Percentiles rank a stretch among this genome's conserved stretches.
These are phyloP conservation scores for Aspergillus ustus DNA, from an alignment of 2,329 filamentous ascomycete genomes.

Conservation along the genomic window DNA sequence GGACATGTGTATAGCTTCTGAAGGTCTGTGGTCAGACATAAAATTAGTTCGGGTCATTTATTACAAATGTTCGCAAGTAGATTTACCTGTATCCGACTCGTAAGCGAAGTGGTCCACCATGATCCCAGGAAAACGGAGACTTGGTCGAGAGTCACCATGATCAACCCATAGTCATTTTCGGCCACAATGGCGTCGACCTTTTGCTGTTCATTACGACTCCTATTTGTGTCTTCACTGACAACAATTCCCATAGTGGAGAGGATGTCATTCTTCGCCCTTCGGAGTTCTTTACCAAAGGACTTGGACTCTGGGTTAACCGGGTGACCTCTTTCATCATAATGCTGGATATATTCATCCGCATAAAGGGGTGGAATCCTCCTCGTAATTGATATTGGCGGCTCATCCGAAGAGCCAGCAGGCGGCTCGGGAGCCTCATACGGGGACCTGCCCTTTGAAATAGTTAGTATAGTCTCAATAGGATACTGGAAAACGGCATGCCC, in stretches of 20 bases:
- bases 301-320: slow-evolving; percentile 51
- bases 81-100: slow-evolving; percentile 45
- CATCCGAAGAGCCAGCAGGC: slow-evolving; percentile 25
- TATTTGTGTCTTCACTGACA: slow-evolving; percentile 46
- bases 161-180: slow-evolving; percentile 50
- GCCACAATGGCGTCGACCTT: slow-evolving; percentile 43
- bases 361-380: slow-evolving; percentile 34
- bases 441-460: slow-evolving; percentile 46
- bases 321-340: slow-evolving; percentile 54
- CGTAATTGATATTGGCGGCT: slow-evolving; percentile 25
- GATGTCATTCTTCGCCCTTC: slow-evolving; percentile 56
- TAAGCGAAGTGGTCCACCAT: slow-evolving; percentile 48
- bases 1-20: slow-evolving; percentile 41
- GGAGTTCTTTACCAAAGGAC: slow-evolving; percentile 43
- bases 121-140: slow-evolving; percentile 45
- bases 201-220: slow-evolving; percentile 42
- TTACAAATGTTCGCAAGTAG: background rate
- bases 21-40: slow-evolving; percentile 38
- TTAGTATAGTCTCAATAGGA: slow-evolving; percentile 24
- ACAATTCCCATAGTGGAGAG: slow-evolving; percentile 55
- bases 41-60: background rate
- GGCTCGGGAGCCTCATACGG: slow-evolving; percentile 50
- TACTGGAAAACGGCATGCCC: background rate
- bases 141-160: slow-evolving; percentile 48
- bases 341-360: slow-evolving; percentile 51